Base-by-base conservation (phyloP, 2,329 filamentous ascomycete genomes). In the Nemania diffusa region DNA sequence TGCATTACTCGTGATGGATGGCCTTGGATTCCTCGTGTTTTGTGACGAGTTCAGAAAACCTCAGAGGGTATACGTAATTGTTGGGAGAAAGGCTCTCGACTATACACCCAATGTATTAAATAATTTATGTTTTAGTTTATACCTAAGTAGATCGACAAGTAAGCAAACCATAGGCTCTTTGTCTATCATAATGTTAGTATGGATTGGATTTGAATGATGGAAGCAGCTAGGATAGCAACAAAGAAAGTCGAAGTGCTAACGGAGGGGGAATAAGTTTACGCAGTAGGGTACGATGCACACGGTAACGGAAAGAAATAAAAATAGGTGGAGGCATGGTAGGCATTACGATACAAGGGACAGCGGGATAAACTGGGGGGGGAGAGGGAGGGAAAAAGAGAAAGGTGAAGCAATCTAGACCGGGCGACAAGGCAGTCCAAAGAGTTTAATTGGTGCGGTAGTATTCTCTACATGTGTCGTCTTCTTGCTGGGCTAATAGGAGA, bases 231-330 rank as follows among this genome's bases (percentile, higher is more conserved):
- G 40, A 42, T 27, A 32, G 22, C 20, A 44, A 67, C 44, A 56
- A 57, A 65, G 42, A 57, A 57, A 56, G 37, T 27, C 3, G 26
- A 51, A 34, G 34, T 51, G 22, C 26, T 26, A 27, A 65, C 57
- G 46, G 52, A 65, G 52, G 37, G 44, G 52, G 52, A 57, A 52
- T 53, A 27, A 5, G n/a, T 9, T n/a, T n/a, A n/a, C n/a, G n/a
- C n/a, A 20, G 20, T 34, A 29, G 5, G 20, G 44, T 61, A n/a
- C 46, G 22, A 59, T 32, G 27, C 11, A 27, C 20, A n/a, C n/a
- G n/a, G 40, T 20, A 44, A 40, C 44, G 26, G n/a, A n/a, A n/a
- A n/a, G n/a, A n/a, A n/a, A n/a, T n/a, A n/a, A n/a, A n/a, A n/a
- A n/a, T n/a, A n/a, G n/a, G n/a, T n/a, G n/a, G n/a, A n/a, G 29